Conservation (phyloP, 352 stramenopile genomes). For the Globisporangium solare region DNA sequence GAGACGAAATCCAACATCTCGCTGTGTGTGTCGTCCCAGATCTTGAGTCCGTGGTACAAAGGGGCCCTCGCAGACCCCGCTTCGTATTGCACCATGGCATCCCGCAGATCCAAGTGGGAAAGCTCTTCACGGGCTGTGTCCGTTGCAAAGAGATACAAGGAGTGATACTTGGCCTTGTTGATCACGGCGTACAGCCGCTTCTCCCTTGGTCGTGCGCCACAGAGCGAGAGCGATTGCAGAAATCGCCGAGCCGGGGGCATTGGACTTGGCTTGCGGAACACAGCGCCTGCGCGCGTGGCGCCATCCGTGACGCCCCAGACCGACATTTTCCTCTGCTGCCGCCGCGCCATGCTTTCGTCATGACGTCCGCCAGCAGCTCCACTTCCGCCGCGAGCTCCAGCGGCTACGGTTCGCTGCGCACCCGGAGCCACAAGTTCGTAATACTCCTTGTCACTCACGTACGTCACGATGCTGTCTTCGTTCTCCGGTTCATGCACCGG, state of each 20-base stretch:
- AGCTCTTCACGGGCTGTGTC: slow-evolving; percentile 15
- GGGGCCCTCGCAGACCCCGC: not conserved
- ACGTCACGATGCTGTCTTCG: slow-evolving; percentile 12
- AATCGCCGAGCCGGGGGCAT: not conserved
- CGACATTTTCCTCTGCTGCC: slow-evolving; percentile 14
- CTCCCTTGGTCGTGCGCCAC: slow-evolving; percentile 1
- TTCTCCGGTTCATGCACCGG: slow-evolving; percentile 18
- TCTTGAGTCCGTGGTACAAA: slow-evolving; percentile 11
- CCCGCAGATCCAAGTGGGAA: slow-evolving; percentile 8
- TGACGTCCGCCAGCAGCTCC: not conserved
- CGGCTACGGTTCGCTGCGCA: slow-evolving; percentile 7
- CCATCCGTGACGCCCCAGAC: slow-evolving; percentile 36
- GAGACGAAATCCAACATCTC: slow-evolving; percentile 15
- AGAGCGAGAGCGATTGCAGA: not conserved
- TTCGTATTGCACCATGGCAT: slow-evolving; percentile 18
- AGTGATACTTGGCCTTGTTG: slow-evolving; percentile 17
- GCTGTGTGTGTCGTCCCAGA: slow-evolving; percentile 9
- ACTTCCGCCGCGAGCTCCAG: not conserved
- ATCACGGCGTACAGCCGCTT: slow-evolving; percentile 16
- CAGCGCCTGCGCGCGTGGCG: slow-evolving; percentile 19
- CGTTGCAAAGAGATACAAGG: slow-evolving; percentile 13
- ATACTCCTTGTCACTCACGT: slow-evolving; percentile 25
- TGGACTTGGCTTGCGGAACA: slow-evolving; percentile 17
- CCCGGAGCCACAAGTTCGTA: slow-evolving; percentile 54
- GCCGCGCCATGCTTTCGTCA: not conserved